Percentiles rank a stretch among this genome's conserved stretches.
Evolutionary conservation across 2,329 filamentous ascomycete species (phyloP).

Genomic region (Apiospora phragmitis): DNA sequence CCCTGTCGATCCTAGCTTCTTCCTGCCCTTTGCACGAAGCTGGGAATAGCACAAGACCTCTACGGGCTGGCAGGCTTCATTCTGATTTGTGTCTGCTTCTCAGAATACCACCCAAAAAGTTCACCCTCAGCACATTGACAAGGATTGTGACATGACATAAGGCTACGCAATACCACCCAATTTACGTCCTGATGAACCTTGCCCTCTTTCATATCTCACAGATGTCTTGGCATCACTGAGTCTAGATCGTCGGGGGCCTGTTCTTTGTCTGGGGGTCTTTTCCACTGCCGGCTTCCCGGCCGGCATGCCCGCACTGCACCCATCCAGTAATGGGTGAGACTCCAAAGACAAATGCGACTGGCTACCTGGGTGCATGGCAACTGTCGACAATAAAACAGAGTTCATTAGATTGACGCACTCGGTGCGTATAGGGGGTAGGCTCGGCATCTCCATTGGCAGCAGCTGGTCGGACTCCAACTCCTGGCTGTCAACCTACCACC

Average conservation of each 20-base stretch:
- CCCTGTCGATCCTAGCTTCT: background rate
- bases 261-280: background rate
- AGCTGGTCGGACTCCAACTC: background rate
- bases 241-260: conserved; percentile 1
- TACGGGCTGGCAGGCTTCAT: background rate
- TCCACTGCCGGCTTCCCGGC: background rate
- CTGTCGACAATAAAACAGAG: background rate
- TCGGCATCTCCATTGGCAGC: background rate
- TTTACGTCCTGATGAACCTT: background rate
- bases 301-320: background rate
- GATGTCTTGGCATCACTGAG: background rate
- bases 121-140: background rate
- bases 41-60: background rate
- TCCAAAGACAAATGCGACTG: background rate
- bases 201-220: background rate
- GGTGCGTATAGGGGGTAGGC: background rate
- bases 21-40: background rate
- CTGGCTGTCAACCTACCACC: background rate
- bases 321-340: background rate
- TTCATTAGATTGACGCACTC: background rate
- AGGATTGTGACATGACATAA: background rate
- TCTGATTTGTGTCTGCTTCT: background rate
- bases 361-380: background rate
- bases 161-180: background rate
- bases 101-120: background rate